Percentiles rank a stretch among this genome's conserved stretches.
Evolutionary conservation across 1,139 yeast species (phyloP).

Genomic region (Waltiozyma sp.): DNA sequence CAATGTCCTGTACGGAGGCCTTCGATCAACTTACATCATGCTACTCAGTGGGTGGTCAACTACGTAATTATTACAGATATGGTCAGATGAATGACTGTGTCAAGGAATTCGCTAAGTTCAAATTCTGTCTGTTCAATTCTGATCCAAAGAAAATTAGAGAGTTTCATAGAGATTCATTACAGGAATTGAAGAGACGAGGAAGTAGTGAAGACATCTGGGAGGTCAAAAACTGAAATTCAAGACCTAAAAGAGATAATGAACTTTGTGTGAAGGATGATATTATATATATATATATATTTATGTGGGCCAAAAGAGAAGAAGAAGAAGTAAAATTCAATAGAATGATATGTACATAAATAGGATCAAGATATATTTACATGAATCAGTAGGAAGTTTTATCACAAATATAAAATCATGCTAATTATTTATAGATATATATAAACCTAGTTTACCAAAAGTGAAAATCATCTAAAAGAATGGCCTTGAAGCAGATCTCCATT

Average conservation of each 20-base stretch:
- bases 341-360: background rate
- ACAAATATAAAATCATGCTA: too few species aligned
- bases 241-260: too few species aligned
- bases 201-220: slow-evolving; percentile 82
- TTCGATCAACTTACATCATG: slow-evolving; percentile 80
- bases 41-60: slow-evolving; percentile 83
- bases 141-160: slow-evolving; percentile 49
- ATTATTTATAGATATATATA: too few species aligned
- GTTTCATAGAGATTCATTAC: slow-evolving; percentile 54
- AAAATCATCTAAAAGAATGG: background rate
- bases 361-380: too few species aligned
- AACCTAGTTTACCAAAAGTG: too few species aligned
- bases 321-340: too few species aligned
- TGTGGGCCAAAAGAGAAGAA: too few species aligned
- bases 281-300: too few species aligned
- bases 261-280: too few species aligned
- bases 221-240: slow-evolving; percentile 19
- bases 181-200: slow-evolving; percentile 52
- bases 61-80: slow-evolving; percentile 69
- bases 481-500: background rate
- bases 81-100: slow-evolving; percentile 69
- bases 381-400: too few species aligned
- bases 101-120: slow-evolving; percentile 60
- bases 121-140: slow-evolving; percentile 65
- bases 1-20: slow-evolving; percentile 67